These are phyloP conservation scores for Solanum aculeatissimum DNA, from an alignment of 305 asterid species.

Conservation along the genomic window DNA sequence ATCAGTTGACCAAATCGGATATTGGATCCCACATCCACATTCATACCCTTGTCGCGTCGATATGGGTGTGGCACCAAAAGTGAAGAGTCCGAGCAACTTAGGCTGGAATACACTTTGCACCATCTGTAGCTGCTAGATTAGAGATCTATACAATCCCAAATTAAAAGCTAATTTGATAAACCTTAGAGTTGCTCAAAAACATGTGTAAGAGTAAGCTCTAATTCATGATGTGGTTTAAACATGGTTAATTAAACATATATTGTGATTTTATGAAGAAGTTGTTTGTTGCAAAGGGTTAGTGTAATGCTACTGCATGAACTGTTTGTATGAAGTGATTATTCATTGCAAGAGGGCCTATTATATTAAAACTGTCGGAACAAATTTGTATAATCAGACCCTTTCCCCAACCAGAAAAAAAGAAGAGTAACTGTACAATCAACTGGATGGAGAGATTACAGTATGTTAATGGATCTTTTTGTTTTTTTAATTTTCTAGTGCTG, in stretches of 20 bases:
- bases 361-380: not conserved
- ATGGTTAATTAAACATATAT: not conserved
- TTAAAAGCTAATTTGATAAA: not conserved
- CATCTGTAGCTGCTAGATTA: not conserved
- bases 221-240: not conserved
- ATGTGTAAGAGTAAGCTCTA: not conserved
- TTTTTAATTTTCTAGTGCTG: not conserved
- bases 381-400: not conserved
- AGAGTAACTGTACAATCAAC: not conserved
- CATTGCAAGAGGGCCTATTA: not conserved
- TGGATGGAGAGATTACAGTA: not conserved
- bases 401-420: not conserved
- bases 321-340: not conserved
- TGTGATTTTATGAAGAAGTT: not conserved
- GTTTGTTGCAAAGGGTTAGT: not conserved
- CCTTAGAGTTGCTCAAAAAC: not conserved
- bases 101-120: not conserved
- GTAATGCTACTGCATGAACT: not conserved
- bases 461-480: not conserved
- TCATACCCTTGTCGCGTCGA: no score
- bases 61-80: no score
- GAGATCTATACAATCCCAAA: not conserved
- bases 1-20: no score
- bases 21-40: no score
- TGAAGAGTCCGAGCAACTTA: no score